Evolutionary conservation across 2,329 filamentous ascomycete species (phyloP).

Genomic region (Cladophialophora exuberans): DNA sequence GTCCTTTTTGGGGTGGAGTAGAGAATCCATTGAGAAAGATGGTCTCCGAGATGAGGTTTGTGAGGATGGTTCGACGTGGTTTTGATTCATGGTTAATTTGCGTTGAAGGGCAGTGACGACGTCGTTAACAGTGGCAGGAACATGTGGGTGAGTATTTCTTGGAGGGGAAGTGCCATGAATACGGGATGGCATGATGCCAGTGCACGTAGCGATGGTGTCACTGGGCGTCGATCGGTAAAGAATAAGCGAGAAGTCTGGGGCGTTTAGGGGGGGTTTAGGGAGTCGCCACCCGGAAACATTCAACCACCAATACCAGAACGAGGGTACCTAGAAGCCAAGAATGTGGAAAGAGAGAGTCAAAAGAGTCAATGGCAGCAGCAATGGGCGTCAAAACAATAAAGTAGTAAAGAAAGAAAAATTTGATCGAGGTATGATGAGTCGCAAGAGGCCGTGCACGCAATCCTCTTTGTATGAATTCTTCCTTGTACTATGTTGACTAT

Average conservation of each 20-base stretch:
- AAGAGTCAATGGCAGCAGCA: too few relatives aligned
- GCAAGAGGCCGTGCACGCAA: constrained; percentile 1
- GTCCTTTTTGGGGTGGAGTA: constrained; percentile 42
- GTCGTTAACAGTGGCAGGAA: constrained; percentile 31
- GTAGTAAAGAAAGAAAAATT: too few relatives aligned
- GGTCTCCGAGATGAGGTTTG: constrained; percentile 37
- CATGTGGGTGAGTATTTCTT: constrained; percentile 22
- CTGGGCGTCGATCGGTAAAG: background rate
- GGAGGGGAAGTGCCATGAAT: constrained; percentile 22
- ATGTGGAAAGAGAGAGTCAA: too few relatives aligned
- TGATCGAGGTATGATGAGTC: too few relatives aligned
- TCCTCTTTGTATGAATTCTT: constrained; percentile 23
- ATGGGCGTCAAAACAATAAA: too few relatives aligned
- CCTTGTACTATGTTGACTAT: too few relatives aligned
- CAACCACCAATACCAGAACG: too few relatives aligned
- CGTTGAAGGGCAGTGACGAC: constrained; percentile 30
- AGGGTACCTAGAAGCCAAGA: too few relatives aligned
- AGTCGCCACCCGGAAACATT: too few relatives aligned
- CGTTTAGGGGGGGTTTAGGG: too few relatives aligned
- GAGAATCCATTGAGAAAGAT: constrained; percentile 47
- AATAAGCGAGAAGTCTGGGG: too few relatives aligned
- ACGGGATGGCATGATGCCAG: constrained; percentile 27
- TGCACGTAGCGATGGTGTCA: too few relatives aligned
- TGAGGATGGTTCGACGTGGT: constrained; percentile 21
- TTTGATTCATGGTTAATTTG: constrained; percentile 30